Percentiles rank a stretch among this genome's conserved stretches.
Conservation (phyloP, 2,329 filamentous ascomycete genomes). For the Alternaria sp. region DNA sequence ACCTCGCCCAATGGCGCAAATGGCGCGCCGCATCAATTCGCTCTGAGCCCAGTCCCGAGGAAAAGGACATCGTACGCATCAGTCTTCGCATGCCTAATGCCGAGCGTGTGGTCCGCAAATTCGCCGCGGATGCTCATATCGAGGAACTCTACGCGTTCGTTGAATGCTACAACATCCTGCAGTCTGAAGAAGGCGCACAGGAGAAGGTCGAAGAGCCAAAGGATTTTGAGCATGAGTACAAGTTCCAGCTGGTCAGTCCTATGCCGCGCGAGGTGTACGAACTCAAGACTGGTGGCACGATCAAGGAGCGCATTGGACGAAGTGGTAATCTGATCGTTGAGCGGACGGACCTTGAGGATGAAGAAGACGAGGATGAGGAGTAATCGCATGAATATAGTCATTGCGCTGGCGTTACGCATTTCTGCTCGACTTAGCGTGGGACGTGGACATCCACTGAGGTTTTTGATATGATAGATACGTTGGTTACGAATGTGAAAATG, state of each 20-base stretch:
- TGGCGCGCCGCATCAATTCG: conserved; percentile 77
- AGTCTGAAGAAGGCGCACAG: conserved; percentile 49
- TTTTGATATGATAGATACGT: background rate
- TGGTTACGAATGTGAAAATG: background rate
- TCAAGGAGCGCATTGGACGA: conserved; percentile 76
- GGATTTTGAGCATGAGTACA: conserved; percentile 79
- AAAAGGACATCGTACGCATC: conserved; percentile 75
- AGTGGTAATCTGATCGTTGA: conserved; percentile 93
- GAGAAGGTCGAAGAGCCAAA: conserved; percentile 59
- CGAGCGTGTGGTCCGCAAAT: conserved; percentile 78
- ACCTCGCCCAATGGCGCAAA: conserved; percentile 73
- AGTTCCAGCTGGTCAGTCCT: conserved; percentile 83
- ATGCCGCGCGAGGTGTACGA: conserved; percentile 85
- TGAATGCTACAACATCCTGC: conserved; percentile 79
- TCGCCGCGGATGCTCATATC: conserved; percentile 70
- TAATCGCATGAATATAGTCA: background rate
- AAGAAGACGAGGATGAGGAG: conserved; percentile 52
- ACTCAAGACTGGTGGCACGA: conserved; percentile 67
- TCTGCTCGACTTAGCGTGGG: conserved; percentile 7
- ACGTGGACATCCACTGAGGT: background rate
- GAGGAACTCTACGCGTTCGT: conserved; percentile 97
- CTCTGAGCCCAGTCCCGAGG: conserved; percentile 69
- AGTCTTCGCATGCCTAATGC: conserved; percentile 68
- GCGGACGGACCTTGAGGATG: conserved; percentile 63
- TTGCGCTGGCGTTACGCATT: background rate